phyloP scores from a whole-genome alignment of 2,329 filamentous ascomycete genomes.

The Claviceps maximensis region DNA sequence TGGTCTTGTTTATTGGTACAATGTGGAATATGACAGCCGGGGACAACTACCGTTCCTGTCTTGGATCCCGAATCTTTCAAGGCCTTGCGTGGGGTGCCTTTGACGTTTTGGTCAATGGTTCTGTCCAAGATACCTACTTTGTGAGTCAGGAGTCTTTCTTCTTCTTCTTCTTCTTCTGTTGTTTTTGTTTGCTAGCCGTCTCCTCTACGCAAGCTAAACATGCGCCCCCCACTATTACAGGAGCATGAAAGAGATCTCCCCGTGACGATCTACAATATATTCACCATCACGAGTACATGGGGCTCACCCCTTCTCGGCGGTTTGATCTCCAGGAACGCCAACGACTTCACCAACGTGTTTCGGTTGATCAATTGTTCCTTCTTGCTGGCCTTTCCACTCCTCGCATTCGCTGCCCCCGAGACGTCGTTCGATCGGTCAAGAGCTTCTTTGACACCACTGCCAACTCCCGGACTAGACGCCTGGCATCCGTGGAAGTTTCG shows the following conservation, averaged over 20 bases:
- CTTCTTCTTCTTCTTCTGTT: neutral
- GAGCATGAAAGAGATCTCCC: conserved; percentile 38
- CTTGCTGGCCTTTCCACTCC: conserved; percentile 30
- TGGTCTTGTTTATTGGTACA: conserved; percentile 33
- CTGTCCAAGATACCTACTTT: conserved; percentile 44
- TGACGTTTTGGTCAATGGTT: conserved; percentile 37
- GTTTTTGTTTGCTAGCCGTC: neutral
- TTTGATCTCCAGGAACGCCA: conserved; percentile 26
- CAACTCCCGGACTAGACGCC: conserved; percentile 8
- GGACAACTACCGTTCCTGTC: conserved; percentile 29
- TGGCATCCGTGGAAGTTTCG: conserved; percentile 14
- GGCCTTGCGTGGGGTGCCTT: conserved; percentile 47
- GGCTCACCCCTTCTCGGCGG: conserved; percentile 41
- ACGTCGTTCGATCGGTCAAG: conserved; percentile 34
- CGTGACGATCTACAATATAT: conserved; percentile 30
- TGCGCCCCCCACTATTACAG: conserved; percentile 10
- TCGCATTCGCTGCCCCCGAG: conserved; percentile 37
- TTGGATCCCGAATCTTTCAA: conserved; percentile 40
- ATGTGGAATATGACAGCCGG: conserved; percentile 35
- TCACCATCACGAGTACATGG: conserved; percentile 35
- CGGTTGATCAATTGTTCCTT: conserved; percentile 37
- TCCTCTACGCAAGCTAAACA: neutral
- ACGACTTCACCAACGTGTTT: conserved; percentile 35
- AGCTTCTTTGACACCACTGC: conserved; percentile 8
- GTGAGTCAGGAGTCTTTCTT: conserved; percentile 25